Evolutionary conservation across 352 stramenopile species (phyloP).

Genomic region (Phytophthora syringae): DNA sequence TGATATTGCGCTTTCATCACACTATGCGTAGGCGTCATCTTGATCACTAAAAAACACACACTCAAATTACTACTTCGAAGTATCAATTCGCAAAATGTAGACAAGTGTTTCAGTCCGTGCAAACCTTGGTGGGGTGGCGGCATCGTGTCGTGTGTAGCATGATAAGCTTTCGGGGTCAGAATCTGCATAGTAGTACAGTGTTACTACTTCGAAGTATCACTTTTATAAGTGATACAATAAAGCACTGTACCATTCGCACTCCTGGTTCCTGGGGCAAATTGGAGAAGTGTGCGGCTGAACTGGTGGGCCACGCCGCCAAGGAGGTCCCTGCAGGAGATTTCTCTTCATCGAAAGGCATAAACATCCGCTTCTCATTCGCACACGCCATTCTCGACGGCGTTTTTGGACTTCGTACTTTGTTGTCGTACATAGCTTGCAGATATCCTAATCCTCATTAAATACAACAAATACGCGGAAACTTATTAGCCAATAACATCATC

Average conservation of each 20-base stretch:
- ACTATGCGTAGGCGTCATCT: conserved; percentile 44
- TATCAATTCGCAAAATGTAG: neutral
- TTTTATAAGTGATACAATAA: too few relatives aligned
- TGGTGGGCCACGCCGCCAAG: conserved; percentile 50
- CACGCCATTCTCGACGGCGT: conserved; percentile 22
- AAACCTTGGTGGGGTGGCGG: conserved; percentile 65
- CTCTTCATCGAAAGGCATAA: conserved; percentile 9
- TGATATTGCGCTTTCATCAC: conserved; percentile 59
- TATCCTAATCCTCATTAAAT: conserved; percentile 22
- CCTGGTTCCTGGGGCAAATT: conserved; percentile 35
- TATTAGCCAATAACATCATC: too few relatives aligned
- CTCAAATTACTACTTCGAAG: neutral
- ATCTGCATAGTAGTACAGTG: conserved; percentile 44
- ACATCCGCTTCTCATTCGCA: conserved; percentile 24
- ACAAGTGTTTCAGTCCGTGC: neutral
- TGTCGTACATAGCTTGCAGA: conserved; percentile 20
- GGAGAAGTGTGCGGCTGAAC: conserved; percentile 46
- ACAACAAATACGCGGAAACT: too few relatives aligned
- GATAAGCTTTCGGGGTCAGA: conserved; percentile 54
- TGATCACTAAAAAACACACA: conserved; percentile 55
- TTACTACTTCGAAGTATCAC: too few relatives aligned
- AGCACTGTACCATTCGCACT: conserved; percentile 46
- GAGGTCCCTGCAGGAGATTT: conserved; percentile 29
- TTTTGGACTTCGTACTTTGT: neutral
- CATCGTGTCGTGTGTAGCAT: conserved; percentile 77